Conservation (phyloP, 2,329 filamentous ascomycete genomes). For the Ophiostoma pallidulum region DNA sequence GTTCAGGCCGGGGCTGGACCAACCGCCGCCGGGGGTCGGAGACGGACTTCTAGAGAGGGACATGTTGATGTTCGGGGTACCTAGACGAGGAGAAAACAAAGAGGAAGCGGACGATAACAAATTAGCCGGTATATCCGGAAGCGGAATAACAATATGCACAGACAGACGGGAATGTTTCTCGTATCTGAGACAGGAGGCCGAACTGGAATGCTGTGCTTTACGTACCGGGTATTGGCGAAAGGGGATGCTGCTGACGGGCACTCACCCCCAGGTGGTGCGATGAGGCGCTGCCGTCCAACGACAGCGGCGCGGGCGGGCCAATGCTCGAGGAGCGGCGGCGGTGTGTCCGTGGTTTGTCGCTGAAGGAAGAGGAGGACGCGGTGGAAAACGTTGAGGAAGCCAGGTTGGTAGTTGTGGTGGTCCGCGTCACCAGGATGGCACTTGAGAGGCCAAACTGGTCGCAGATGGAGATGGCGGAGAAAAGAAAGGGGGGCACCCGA, state of each 20-base stretch:
- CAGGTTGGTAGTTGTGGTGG: slow-evolving; percentile 33
- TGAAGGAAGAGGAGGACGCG: slow-evolving; percentile 46
- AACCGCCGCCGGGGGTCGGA: slow-evolving; percentile 73
- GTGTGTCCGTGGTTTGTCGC: slow-evolving; percentile 40
- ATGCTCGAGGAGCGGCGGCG: slow-evolving; percentile 28
- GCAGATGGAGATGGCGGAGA: slow-evolving; percentile 4
- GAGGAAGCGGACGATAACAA: neutral
- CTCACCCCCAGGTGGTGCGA: slow-evolving; percentile 30
- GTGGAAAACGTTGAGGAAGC: slow-evolving; percentile 37
- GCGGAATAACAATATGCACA: slow-evolving; percentile 1
- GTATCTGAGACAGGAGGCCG: neutral
- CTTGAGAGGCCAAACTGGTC: slow-evolving; percentile 17
- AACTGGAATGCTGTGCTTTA: slow-evolving; percentile 1
- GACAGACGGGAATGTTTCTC: neutral
- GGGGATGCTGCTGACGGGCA: slow-evolving; percentile 28
- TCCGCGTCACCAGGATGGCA: slow-evolving; percentile 20
- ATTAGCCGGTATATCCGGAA: slow-evolving; percentile 3
- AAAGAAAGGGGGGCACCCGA: neutral
- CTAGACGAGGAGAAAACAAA: slow-evolving; percentile 24
- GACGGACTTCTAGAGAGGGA: slow-evolving; percentile 81
- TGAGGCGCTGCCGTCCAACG: slow-evolving; percentile 24
- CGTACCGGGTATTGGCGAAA: slow-evolving; percentile 50
- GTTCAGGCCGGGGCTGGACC: slow-evolving; percentile 47
- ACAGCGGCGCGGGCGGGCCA: slow-evolving; percentile 21
- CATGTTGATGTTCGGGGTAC: slow-evolving; percentile 56